Conservation (phyloP, 371 early-diverging fungal genomes). For the Funneliformis caledonium region DNA sequence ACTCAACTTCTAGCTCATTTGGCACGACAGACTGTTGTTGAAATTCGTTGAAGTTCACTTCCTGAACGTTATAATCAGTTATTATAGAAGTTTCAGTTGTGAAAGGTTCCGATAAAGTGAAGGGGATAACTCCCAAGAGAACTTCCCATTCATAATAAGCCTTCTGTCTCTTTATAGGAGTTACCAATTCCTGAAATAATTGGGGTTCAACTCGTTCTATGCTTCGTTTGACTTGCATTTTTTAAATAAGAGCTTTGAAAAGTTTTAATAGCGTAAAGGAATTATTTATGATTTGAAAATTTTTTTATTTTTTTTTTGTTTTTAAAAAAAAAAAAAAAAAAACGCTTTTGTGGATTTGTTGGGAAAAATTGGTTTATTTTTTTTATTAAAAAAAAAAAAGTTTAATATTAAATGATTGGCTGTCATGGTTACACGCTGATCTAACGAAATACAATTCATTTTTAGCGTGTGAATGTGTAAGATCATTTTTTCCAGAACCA, state of each 20-base stretch:
- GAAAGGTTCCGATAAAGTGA: slow-evolving; percentile 8
- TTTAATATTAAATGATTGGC: not conserved
- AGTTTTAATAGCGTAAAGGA: not conserved
- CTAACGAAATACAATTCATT: not conserved
- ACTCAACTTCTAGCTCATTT: not conserved
- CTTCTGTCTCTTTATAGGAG: not conserved
- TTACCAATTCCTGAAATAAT: not conserved
- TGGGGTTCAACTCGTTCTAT: slow-evolving; percentile 11
- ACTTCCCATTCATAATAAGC: not conserved
- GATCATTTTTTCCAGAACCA: no score
- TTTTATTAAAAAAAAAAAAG: no score
- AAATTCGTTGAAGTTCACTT: not conserved
- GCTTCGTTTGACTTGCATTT: slow-evolving; percentile 12
- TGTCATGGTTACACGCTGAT: not conserved
- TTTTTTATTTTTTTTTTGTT: no score
- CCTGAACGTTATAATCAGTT: not conserved
- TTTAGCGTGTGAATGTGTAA: not conserved
- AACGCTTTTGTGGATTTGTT: not conserved
- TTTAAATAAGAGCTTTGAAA: not conserved
- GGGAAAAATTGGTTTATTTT: not conserved
- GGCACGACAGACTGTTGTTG: not conserved
- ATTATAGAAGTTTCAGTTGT: not conserved
- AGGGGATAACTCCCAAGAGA: not conserved
- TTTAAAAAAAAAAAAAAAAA: not conserved
- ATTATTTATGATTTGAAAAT: no score